These are phyloP conservation scores for Vitis rupestris DNA, from an alignment of 164 flowering plant genomes.

Conservation along the genomic window DNA sequence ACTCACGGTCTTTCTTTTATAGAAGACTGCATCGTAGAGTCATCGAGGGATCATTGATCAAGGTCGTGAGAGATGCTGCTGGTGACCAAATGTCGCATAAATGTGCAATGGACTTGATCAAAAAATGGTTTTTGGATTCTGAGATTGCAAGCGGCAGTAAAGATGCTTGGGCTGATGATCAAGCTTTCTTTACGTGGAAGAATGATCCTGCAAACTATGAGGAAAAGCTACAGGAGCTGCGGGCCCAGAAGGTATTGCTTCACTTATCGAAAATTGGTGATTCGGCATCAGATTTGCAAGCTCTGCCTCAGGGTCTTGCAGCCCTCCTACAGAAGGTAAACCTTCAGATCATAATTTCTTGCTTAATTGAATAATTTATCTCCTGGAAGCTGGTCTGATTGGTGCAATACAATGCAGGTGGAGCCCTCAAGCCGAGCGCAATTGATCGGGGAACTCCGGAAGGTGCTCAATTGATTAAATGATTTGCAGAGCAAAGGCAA, in stretches of 20 bases:
- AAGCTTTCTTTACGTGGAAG: conserved; percentile 81
- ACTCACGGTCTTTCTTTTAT: conserved; percentile 78
- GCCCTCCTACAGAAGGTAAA: conserved; percentile 81
- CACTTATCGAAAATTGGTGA: conserved; percentile 67
- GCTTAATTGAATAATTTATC: neutral
- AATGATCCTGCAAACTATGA: conserved; percentile 64
- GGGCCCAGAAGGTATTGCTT: conserved; percentile 66
- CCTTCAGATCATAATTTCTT: neutral
- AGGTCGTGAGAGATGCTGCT: conserved; percentile 65
- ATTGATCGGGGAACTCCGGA: conserved; percentile 38
- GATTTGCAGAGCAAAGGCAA: neutral
- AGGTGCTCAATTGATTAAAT: conserved; percentile 30
- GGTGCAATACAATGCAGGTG: conserved; percentile 37
- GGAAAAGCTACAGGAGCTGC: conserved; percentile 62
- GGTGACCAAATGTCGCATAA: conserved; percentile 67
- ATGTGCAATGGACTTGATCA: conserved; percentile 62
- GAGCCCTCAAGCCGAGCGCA: conserved; percentile 39
- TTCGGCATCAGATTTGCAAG: conserved; percentile 70
- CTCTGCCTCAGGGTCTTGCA: conserved; percentile 84
- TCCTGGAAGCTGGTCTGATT: neutral
- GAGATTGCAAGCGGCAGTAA: conserved; percentile 29
- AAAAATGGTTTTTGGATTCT: conserved; percentile 71
- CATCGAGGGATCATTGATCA: conserved; percentile 62
- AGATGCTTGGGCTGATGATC: conserved; percentile 75
- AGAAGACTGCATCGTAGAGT: conserved; percentile 74